Evolutionary conservation across 73 alveolate genomes (phyloP).

Genomic region (Paraurostyla sp.): DNA sequence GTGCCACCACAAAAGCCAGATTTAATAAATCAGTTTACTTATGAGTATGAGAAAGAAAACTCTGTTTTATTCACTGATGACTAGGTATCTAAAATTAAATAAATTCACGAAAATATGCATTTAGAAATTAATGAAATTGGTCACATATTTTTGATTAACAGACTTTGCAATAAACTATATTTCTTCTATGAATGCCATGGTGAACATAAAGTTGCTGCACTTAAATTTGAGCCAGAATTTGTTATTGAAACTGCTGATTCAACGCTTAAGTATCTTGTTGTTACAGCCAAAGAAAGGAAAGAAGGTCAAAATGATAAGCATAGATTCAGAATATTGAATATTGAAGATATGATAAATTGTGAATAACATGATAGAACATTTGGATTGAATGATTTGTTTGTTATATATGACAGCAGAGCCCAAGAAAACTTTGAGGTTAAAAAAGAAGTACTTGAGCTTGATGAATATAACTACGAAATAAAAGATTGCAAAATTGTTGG

Average conservation of each 20-base stretch:
- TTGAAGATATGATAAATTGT: not conserved
- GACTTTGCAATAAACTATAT: not conserved
- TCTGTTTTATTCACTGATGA: not conserved
- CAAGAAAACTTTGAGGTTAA: not conserved
- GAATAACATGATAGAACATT: not conserved
- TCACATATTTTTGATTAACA: conserved; percentile 6
- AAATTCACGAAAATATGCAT: not conserved
- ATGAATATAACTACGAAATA: conserved; percentile 10
- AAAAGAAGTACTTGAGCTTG: not conserved
- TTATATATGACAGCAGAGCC: not conserved
- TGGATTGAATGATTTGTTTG: not conserved
- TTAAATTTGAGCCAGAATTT: not conserved
- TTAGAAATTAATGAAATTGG: conserved; percentile 21
- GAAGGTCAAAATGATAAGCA: not conserved
- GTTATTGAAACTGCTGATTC: conserved; percentile 2
- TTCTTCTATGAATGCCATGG: conserved; percentile 26
- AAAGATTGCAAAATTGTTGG: not conserved
- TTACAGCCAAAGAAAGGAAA: not conserved
- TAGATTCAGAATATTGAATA: not conserved
- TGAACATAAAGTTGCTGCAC: not conserved
- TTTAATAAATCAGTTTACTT: not conserved
- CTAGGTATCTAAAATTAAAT: not conserved
- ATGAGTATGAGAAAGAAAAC: not conserved
- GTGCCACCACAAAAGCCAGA: too few species aligned
- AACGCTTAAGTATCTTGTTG: not conserved